phyloP scores from a whole-genome alignment of 768 basidiomycete species.

The Mrakia hoshinonis region DNA sequence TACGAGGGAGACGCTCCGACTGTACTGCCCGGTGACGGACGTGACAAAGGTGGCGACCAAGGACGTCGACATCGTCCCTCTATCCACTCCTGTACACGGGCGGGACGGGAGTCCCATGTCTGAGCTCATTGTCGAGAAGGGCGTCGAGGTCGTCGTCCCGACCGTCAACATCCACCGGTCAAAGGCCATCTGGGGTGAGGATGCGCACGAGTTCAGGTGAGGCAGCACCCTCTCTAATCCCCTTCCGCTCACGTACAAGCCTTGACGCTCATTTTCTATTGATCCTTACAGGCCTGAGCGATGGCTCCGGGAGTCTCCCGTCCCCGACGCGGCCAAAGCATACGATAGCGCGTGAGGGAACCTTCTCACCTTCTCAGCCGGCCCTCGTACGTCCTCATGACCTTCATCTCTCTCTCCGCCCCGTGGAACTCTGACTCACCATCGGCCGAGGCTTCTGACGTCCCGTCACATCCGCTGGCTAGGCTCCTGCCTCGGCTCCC shows the following conservation, averaged over 20 bases:
- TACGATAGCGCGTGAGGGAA: conserved; percentile 39
- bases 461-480: no score
- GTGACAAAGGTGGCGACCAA: neutral
- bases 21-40: neutral
- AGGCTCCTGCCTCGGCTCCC: conserved; percentile 38
- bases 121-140: neutral
- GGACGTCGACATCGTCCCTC: conserved; percentile 1
- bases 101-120: no score
- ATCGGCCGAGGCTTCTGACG: conserved; percentile 5
- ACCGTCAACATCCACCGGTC: conserved; percentile 37
- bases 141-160: conserved; percentile 34
- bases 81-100: no score
- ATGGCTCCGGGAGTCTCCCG: conserved; percentile 19
- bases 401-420: neutral
- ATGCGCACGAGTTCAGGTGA: conserved; percentile 37
- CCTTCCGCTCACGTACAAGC: neutral
- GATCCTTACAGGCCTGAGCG: conserved; percentile 30
- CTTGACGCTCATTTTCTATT: neutral
- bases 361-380: conserved; percentile 39
- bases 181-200: conserved; percentile 37
- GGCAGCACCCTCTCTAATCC: conserved; percentile 15
- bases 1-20: conserved; percentile 20
- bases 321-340: conserved; percentile 27
- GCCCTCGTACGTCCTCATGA: conserved; percentile 33
- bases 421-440: conserved; percentile 2